Base-by-base conservation (phyloP, 176 grass and related monocot genomes). In the Bonia amplexicaulis region DNA sequence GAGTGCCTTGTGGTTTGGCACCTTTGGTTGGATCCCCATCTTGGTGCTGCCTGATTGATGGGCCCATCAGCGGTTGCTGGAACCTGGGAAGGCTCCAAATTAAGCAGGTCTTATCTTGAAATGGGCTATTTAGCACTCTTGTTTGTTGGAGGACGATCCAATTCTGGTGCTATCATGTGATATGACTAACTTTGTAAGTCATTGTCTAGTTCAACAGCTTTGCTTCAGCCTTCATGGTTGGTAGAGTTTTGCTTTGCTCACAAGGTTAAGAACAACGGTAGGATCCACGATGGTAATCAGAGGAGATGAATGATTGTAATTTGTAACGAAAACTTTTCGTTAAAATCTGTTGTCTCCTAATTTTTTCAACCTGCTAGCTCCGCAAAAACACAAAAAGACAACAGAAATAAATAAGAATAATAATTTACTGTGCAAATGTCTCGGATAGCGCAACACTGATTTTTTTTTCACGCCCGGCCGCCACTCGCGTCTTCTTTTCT, bases 1-100 rank as follows among this genome's bases (percentile, higher is more conserved):
- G 66, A 51, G 42, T 47, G 69, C 39, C 78, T 86, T 68, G 78
- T 80, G 84, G 48, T 73, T 51, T 79, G 74, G 74, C 39, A 53
- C 17, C 74, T 83, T 74, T 57, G 70, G 76, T 74, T 57, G 70
- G 76, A 84, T 91, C 85, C 33, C 85, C 57, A 91, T 80, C 76
- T 75, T 71, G 85, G 51, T 80, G 75, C 60, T 80, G 29, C 60
- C 14, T 62, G 31, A 80, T 84, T 81, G 31, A 80, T 84, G 85
- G 85, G 33, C 25, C 75, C 89, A 54, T 68, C 10, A 70, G 62
- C 71, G 72, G 85, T 87, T 63, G 80, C 75, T 87, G 80, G 75
- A 78, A 75, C 85, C 84, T 27, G 58, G 42, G 53, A 79, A 80
- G 20, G 35, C 27, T 44, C 62, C 62, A 84, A 87, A 84, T 80